Conservation (phyloP, 2,329 filamentous ascomycete species). For the Talaromyces atroroseus region DNA sequence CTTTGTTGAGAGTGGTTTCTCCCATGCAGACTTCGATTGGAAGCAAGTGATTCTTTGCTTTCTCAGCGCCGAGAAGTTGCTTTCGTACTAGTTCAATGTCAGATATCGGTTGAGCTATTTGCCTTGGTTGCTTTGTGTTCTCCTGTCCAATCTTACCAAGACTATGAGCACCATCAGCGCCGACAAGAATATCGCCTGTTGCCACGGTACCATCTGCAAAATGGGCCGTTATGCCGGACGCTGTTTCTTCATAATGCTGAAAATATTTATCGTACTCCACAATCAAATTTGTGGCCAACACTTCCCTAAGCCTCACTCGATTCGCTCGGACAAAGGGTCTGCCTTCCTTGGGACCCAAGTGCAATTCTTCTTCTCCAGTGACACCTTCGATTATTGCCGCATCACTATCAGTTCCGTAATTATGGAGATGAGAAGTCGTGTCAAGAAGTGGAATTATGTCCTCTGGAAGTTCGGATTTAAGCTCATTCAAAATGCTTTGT, state of each 20-base stretch:
- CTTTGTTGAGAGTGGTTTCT: constrained; percentile 2
- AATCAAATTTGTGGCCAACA: neutral
- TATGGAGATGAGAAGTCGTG: neutral
- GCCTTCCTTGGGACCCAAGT: neutral
- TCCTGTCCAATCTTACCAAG: neutral
- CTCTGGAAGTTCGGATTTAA: neutral
- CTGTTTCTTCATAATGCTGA: constrained; percentile 2
- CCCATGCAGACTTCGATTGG: constrained; percentile 7
- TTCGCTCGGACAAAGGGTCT: constrained; percentile 1
- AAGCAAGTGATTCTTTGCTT: neutral
- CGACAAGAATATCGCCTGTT: constrained; percentile 1
- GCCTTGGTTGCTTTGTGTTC: neutral
- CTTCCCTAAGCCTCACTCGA: neutral
- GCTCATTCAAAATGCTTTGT: neutral
- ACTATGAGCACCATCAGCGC: constrained; percentile 4
- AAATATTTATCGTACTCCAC: constrained; percentile 4
- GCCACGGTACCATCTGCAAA: constrained; percentile 2
- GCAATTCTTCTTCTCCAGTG: neutral
- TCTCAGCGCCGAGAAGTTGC: neutral
- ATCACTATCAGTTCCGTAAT: neutral
- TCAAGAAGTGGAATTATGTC: neutral
- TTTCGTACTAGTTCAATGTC: neutral
- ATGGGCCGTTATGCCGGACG: neutral
- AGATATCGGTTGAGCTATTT: neutral
- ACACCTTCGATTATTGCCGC: neutral